These are phyloP conservation scores for Physcia stellaris DNA, from an alignment of 495 filamentous ascomycete species.

Conservation along the genomic window DNA sequence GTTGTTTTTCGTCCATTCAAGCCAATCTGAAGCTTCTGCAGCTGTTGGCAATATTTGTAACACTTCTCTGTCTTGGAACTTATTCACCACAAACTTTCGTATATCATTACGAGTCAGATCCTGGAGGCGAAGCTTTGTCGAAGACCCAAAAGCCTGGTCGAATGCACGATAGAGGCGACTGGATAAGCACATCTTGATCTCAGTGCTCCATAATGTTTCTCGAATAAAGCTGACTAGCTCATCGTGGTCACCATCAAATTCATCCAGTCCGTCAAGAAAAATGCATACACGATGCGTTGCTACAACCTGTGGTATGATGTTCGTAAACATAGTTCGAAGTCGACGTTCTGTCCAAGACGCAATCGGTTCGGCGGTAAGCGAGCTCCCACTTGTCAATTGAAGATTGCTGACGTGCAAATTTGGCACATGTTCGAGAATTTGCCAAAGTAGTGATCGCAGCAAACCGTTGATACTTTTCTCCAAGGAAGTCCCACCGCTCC, in stretches of 20 bases:
- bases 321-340: background rate
- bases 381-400: too few relatives aligned
- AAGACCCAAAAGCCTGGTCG: constrained; percentile 1
- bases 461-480: constrained; percentile 19
- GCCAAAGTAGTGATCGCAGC: constrained; percentile 19
- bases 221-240: background rate
- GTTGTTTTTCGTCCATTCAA: background rate
- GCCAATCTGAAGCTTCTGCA: background rate
- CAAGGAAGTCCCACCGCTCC: constrained; percentile 11
- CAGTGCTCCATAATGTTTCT: background rate
- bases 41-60: background rate
- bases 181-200: constrained; percentile 3
- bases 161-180: constrained; percentile 4
- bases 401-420: too few relatives aligned
- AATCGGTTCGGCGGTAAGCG: too few relatives aligned
- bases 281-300: background rate
- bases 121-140: constrained; percentile 1
- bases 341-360: constrained; percentile 4
- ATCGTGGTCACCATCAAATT: constrained; percentile 2
- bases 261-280: too few relatives aligned
- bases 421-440: constrained; percentile 13
- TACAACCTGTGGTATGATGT: background rate
- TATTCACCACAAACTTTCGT: background rate
- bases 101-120: constrained; percentile 2
- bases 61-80: background rate